Conservation (phyloP, 2,329 filamentous ascomycete genomes). For the Fusarium luffae region DNA sequence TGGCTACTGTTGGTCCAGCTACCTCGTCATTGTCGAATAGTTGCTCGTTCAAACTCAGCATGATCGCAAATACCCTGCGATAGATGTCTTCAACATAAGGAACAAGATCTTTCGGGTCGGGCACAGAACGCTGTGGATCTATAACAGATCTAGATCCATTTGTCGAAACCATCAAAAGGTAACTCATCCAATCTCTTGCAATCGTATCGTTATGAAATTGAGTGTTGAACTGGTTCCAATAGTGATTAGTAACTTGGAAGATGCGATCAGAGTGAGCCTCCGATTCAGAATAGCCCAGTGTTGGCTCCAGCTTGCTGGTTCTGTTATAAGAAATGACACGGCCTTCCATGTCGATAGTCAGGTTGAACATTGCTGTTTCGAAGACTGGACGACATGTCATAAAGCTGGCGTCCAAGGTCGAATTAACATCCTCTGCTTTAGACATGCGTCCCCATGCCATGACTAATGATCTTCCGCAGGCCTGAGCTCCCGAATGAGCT, state of each 20-base stretch:
- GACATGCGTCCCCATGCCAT: slow-evolving; percentile 42
- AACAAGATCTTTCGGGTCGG: slow-evolving; percentile 33
- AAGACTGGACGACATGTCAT: slow-evolving; percentile 45
- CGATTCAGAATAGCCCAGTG: slow-evolving; percentile 31
- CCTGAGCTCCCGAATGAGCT: accelerated
- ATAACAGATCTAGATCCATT: slow-evolving; percentile 49
- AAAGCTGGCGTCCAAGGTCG: slow-evolving; percentile 32
- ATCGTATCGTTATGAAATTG: slow-evolving; percentile 58
- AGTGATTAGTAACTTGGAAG: slow-evolving; percentile 19
- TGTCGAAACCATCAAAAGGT: slow-evolving; percentile 31
- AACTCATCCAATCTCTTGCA: slow-evolving; percentile 58
- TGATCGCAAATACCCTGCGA: slow-evolving; percentile 23
- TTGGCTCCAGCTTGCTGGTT: slow-evolving; percentile 16
- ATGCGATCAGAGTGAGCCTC: slow-evolving; percentile 27
- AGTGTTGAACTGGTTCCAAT: too few species aligned
- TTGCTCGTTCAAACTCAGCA: slow-evolving; percentile 55
- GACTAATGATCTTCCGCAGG: slow-evolving; percentile 29
- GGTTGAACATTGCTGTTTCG: slow-evolving; percentile 50
- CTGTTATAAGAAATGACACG: slow-evolving; percentile 25
- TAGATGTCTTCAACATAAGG: slow-evolving; percentile 43
- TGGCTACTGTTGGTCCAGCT: too few species aligned
- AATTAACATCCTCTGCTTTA: slow-evolving; percentile 8
- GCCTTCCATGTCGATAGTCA: slow-evolving; percentile 45
- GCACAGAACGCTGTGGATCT: slow-evolving; percentile 41
- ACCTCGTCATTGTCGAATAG: too few species aligned